Evolutionary conservation across 164 flowering plant genomes (phyloP).

Genomic region (Umbilicus rupestris): DNA sequence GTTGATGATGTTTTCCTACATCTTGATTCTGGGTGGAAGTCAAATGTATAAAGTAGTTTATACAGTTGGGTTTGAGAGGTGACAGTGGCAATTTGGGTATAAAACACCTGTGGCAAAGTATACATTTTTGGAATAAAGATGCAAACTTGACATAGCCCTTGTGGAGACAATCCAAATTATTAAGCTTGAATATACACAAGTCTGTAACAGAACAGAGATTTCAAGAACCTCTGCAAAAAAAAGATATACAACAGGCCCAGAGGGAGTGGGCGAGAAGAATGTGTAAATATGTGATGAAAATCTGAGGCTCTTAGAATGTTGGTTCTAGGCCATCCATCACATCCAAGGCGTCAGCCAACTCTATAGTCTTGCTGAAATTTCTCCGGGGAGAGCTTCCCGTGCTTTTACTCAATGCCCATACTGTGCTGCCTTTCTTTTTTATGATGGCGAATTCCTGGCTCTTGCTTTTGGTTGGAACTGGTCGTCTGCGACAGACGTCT

Average conservation of each 20-base stretch:
- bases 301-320: not conserved
- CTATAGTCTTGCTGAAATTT: slow-evolving; percentile 9
- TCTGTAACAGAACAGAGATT: no score
- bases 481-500: slow-evolving; percentile 24
- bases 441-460: slow-evolving; percentile 39
- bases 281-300: no score
- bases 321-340: slow-evolving; percentile 36
- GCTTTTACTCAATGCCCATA: slow-evolving; percentile 39
- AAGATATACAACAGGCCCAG: no score
- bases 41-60: not conserved
- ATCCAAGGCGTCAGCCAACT: slow-evolving; percentile 25
- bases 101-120: no score
- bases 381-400: slow-evolving; percentile 41
- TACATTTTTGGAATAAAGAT: no score
- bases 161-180: no score
- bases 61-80: no score
- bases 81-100: no score
- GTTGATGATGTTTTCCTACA: not conserved
- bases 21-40: not conserved
- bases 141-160: no score
- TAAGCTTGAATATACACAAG: no score
- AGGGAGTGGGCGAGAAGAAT: no score
- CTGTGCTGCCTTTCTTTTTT: slow-evolving; percentile 16
- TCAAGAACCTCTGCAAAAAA: no score
- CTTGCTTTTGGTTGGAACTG: slow-evolving; percentile 42